Conservation (phyloP, 306 rosid genomes). For the Ammopiptanthus mongolicus region DNA sequence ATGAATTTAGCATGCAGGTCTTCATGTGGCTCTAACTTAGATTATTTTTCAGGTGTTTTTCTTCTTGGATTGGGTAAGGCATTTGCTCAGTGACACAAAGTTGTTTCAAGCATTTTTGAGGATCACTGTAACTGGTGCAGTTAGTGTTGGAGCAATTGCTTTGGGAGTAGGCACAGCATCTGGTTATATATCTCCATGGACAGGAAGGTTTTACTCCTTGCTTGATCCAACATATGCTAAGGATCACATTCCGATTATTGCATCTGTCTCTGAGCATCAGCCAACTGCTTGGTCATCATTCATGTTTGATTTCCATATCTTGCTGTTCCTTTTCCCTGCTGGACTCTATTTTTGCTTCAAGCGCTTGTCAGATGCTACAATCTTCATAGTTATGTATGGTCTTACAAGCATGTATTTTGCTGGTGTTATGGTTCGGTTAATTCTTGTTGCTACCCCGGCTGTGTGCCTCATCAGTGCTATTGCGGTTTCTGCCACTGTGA, state of each 20-base stretch:
- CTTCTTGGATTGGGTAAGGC: slow-evolving; percentile 94
- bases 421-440: slow-evolving; percentile 96
- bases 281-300: slow-evolving; percentile 99
- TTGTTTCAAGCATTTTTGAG: slow-evolving; percentile 85
- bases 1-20: background rate
- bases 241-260: slow-evolving; percentile 96
- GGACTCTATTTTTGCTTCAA: slow-evolving; percentile 99
- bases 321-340: slow-evolving; percentile 93
- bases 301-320: slow-evolving; percentile 97
- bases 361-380: slow-evolving; percentile 95
- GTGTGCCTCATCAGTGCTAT: slow-evolving; percentile 96
- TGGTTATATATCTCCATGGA: slow-evolving; percentile 99
- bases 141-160: slow-evolving; percentile 74
- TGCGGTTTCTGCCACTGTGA: slow-evolving; percentile 88
- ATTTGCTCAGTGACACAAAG: slow-evolving; percentile 68
- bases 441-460: slow-evolving; percentile 98
- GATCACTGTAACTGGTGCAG: slow-evolving; percentile 86
- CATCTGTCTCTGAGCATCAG: slow-evolving; percentile 99
- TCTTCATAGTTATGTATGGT: slow-evolving; percentile 93
- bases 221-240: slow-evolving; percentile 98
- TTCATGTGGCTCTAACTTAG: slow-evolving; percentile 17
- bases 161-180: slow-evolving; percentile 92
- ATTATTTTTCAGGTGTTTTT: slow-evolving; percentile 60
- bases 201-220: slow-evolving; percentile 95
- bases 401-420: slow-evolving; percentile 99